Evolutionary conservation across 495 filamentous ascomycete species (phyloP), one percentile per base, ranked within the genome.

Genomic region (Penicillium subrubescens): DNA sequence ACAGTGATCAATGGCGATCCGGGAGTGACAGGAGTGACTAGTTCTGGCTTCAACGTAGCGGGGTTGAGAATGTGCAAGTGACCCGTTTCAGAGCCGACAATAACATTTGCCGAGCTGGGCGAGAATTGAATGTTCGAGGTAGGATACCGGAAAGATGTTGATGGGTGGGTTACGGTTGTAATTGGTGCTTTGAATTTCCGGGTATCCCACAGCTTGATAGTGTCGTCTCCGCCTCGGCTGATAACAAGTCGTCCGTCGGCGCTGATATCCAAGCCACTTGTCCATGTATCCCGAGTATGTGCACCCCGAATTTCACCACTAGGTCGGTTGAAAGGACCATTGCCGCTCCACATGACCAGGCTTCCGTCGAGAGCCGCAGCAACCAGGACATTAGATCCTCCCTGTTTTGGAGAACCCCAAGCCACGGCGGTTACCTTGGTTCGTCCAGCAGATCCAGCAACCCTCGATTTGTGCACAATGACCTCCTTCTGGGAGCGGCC

Each of bases 1-100:
- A 96, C 92, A 6, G 89, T 87, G 63, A 97, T 91, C 25, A 98
- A 78, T 0, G 94, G 86, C 5, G 88, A 90, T 8, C 89, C 89
- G 0, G 91, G 89, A 0, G 95, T 96, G 33, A 99, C 87, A 17
- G 92, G 88, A 5, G 94, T 95, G 60, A 93, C 86, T 29, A 94
- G 86, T 71, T 97, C 91, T 3, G 94, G 85, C 62, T 81, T 88
- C 58, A 99, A 79, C 37, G 94, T 97, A 25, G 92, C 94, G 0
- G 95, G 88, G 70, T 97, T 98, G 56, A 99, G 81, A 65, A 99
- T 94, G 75, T 97, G 90, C 31, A 99, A 87, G 74, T 96, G 86
- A 12, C 95, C 95, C 2, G 89, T 88, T 55, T 86, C 84, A 7
- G 96, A 97, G 44, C 95, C 95, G 8, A 93, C 96, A 66, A 99